Percentiles rank a stretch among this genome's conserved stretches.
These are phyloP conservation scores for Thermomucor indicae-seudaticae DNA, from an alignment of 371 early-diverging fungal genomes.

Conservation along the genomic window DNA sequence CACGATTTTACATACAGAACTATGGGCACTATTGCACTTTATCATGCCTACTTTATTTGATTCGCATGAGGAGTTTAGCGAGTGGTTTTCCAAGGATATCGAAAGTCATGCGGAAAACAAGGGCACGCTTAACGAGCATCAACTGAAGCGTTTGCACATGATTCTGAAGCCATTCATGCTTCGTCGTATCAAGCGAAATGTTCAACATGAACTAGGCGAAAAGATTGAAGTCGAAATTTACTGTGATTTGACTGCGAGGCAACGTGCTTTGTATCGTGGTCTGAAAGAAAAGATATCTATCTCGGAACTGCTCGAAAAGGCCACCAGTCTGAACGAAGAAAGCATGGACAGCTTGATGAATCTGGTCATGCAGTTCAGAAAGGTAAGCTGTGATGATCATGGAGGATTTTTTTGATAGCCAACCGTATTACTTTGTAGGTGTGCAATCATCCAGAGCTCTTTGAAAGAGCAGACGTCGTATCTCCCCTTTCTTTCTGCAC, in stretches of 20 bases:
- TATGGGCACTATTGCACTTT: slow-evolving; percentile 97
- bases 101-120: slow-evolving; percentile 90
- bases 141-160: slow-evolving; percentile 89
- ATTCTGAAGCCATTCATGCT: slow-evolving; percentile 99
- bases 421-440: slow-evolving; percentile 37
- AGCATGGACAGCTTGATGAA: slow-evolving; percentile 87
- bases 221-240: slow-evolving; percentile 86
- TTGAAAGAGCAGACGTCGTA: slow-evolving; percentile 88
- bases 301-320: slow-evolving; percentile 75
- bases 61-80: slow-evolving; percentile 91
- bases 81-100: slow-evolving; percentile 95
- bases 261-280: slow-evolving; percentile 74
- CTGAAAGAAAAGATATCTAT: slow-evolving; percentile 82
- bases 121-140: slow-evolving; percentile 83
- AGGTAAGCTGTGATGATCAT: slow-evolving; percentile 34
- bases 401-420: background rate
- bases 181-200: slow-evolving; percentile 95
- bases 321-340: slow-evolving; percentile 59
- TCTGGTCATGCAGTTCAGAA: slow-evolving; percentile 97
- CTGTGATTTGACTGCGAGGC: slow-evolving; percentile 84
- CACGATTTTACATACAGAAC: slow-evolving; percentile 44
- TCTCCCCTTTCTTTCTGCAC: slow-evolving; percentile 66
- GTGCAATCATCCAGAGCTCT: slow-evolving; percentile 98
- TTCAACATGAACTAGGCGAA: slow-evolving; percentile 93
- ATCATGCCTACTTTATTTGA: slow-evolving; percentile 98